Base-by-base conservation (phyloP, 176 grass and related monocot genomes). In the Themeda triandra region DNA sequence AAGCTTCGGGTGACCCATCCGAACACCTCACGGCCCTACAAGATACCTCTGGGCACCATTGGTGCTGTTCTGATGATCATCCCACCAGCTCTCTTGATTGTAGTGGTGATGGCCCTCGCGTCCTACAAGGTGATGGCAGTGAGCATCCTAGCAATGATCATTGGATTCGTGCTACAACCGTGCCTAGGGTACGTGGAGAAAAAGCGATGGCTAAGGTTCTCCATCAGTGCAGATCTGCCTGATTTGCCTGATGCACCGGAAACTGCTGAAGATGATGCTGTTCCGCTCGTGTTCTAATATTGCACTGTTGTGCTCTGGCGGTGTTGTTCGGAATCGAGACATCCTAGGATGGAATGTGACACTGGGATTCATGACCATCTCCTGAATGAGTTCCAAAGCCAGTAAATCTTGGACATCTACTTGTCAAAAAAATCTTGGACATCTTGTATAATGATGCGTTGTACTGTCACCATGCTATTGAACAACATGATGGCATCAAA, bases 1-100 rank as follows among this genome's bases (percentile, higher is more conserved):
- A 92, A 84, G 75, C 83, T 90, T 9, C 86, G 95, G 84, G 23
- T 91, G 18, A 90, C 80, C 48, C 80, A 93, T 27, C 89, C 89
- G 0, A 88, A 74, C 5, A 74, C 87, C 19, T 66, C 87, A 10
- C 84, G 92, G 10, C 95, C 95, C 7, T 98, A 80, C 75, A 94
- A 75, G 74, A 82, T 98, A 27, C 95, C 92, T 3, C 68, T 98
- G 17, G 95, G 91, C 42, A 93, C 95, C 0, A 40, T 90, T 10
- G 91, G 95, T 4, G 63, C 71, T 41, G 77, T 95, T 46, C 40
- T 95, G 66, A 93, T 98, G 96, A 71, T 95, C 37, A 62, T 92
- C 31, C 92, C 96, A 15, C 96, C 96, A 0, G 75, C 87, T 4
- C 18, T 89, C 29, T 75, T 98, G 73, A 98, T 95, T 2, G 10